Base-by-base conservation (phyloP, 2,329 filamentous ascomycete species). In the Dothidotthia symphoricarpi region DNA sequence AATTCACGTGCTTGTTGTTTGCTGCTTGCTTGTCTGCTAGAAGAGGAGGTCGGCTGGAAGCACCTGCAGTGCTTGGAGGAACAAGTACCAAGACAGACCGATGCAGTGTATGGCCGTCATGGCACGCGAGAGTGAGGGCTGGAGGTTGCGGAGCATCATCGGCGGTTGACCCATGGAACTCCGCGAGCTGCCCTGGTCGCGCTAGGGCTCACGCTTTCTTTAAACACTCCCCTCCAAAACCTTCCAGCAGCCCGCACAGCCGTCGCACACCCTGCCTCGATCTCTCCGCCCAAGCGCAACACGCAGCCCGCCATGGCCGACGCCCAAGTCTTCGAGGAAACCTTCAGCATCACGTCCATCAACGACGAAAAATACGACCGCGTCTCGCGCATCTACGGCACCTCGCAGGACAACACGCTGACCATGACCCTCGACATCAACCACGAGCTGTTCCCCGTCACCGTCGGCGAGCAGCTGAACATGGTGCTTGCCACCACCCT, bases 281-380 rank as follows among this genome's bases (percentile, higher is more conserved):
- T n/a, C n/a, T n/a, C n/a, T n/a, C n/a, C n/a, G n/a, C n/a, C n/a
- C n/a, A n/a, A n/a, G n/a, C n/a, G n/a, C n/a, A n/a, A n/a, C n/a
- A n/a, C n/a, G 31, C 31, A 39, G 24, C 31, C 34, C 53, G 75
- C 71, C 53, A 82, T 88, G 69, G 84, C 86, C 54, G 91, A 97
- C 73, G 84, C 90, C 41, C 85, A 93, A 61, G 86, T 97, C 69
- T 95, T 94, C 72, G 89, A 96, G 71, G 89, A 95, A 64, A 84
- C 81, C 59, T 96, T 97, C 78, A 86, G 79, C 45, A 77, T 97
- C 59, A 91, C 82, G 53, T 72, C 79, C 38, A 75, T 88, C 66
- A 86, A 95, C 73, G 78, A 83, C 61, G 80, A 83, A 61, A 95
- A 96, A 72, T 98, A 98, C 71, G 93, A 97, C 73, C 88, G 91